These are phyloP conservation scores for Bruguiera parviflora DNA, from an alignment of 345 rosid species.

Conservation along the genomic window DNA sequence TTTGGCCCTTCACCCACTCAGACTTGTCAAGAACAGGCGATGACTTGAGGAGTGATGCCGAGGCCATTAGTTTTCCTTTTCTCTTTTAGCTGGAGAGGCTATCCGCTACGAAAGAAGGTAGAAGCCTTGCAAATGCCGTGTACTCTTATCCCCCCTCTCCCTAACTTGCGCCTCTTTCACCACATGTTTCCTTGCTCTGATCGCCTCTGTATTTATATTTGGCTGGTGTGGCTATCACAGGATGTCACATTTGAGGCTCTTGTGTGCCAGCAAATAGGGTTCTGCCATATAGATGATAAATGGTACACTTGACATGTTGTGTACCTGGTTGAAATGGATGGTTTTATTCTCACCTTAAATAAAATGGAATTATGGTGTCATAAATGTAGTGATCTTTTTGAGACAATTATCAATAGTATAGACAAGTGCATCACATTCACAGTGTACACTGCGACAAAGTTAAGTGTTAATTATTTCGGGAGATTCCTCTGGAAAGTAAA, in stretches of 20 bases:
- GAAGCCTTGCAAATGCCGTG: slow-evolving; percentile 8
- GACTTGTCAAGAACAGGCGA: slow-evolving; percentile 80
- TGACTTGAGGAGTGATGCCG: slow-evolving; percentile 81
- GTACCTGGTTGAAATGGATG: slow-evolving; percentile 38
- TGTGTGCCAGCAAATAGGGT: slow-evolving; percentile 38
- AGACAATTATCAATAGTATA: neutral
- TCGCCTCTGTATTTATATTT: slow-evolving; percentile 44
- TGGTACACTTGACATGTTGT: slow-evolving; percentile 26
- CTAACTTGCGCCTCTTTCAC: slow-evolving; percentile 28
- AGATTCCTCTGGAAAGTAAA: slow-evolving; percentile 28
- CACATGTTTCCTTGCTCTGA: slow-evolving; percentile 29
- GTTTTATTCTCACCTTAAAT: slow-evolving; percentile 35
- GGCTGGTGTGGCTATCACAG: slow-evolving; percentile 17
- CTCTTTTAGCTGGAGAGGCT: slow-evolving; percentile 17
- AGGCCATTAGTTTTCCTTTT: slow-evolving; percentile 54
- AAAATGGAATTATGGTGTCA: slow-evolving; percentile 2
- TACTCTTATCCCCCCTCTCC: slow-evolving; percentile 43
- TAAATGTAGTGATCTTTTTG: slow-evolving; percentile 20
- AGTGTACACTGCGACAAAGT: neutral
- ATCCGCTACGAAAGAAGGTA: neutral
- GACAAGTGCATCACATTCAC: slow-evolving; percentile 35
- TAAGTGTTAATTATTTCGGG: slow-evolving; percentile 3
- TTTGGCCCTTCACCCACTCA: slow-evolving; percentile 72
- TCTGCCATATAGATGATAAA: slow-evolving; percentile 62
- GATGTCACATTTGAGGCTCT: slow-evolving; percentile 85